Conservation (phyloP, 768 basidiomycete species). For the Ramaria sp. region DNA sequence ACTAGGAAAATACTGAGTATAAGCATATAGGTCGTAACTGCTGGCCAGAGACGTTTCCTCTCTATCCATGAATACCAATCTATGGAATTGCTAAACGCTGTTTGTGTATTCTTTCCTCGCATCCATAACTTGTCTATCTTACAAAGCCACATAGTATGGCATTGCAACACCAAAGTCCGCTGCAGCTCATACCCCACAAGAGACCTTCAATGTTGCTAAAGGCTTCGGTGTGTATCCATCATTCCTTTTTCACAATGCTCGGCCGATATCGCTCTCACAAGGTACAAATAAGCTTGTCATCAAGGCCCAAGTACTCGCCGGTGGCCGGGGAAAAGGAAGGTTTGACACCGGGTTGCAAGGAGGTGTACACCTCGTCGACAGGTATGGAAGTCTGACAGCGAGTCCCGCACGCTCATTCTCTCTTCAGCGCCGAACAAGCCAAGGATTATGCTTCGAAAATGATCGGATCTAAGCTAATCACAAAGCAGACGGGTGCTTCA, state of each 20-base stretch:
- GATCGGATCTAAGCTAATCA: slow-evolving; percentile 92
- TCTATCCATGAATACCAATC: slow-evolving; percentile 99
- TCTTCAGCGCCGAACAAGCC: slow-evolving; percentile 71
- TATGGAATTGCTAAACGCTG: slow-evolving; percentile 87
- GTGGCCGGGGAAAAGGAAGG: slow-evolving; percentile 95
- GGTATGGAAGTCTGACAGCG: slow-evolving; percentile 32
- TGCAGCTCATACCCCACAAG: slow-evolving; percentile 77
- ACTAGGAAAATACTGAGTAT: not conserved
- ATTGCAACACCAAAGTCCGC: slow-evolving; percentile 90
- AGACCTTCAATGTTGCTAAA: slow-evolving; percentile 83
- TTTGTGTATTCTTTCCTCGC: slow-evolving; percentile 25
- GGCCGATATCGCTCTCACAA: slow-evolving; percentile 19
- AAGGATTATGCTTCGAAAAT: slow-evolving; percentile 82
- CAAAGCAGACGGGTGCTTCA: slow-evolving; percentile 91
- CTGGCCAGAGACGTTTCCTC: slow-evolving; percentile 81
- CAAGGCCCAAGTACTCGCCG: slow-evolving; percentile 98
- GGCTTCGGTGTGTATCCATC: slow-evolving; percentile 55
- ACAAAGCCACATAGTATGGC: slow-evolving; percentile 60
- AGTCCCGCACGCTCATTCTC: slow-evolving; percentile 1
- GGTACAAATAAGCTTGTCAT: slow-evolving; percentile 79
- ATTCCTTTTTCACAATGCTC: not conserved
- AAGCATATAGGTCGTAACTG: slow-evolving; percentile 46
- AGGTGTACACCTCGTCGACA: slow-evolving; percentile 90
- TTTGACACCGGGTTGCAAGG: slow-evolving; percentile 96
- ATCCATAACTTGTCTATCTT: not conserved